A percentile compares a stretch with the other conserved stretches of the same genome.
These are phyloP conservation scores for Medicago ruthenica DNA, from an alignment of 306 rosid species.

Conservation along the genomic window DNA sequence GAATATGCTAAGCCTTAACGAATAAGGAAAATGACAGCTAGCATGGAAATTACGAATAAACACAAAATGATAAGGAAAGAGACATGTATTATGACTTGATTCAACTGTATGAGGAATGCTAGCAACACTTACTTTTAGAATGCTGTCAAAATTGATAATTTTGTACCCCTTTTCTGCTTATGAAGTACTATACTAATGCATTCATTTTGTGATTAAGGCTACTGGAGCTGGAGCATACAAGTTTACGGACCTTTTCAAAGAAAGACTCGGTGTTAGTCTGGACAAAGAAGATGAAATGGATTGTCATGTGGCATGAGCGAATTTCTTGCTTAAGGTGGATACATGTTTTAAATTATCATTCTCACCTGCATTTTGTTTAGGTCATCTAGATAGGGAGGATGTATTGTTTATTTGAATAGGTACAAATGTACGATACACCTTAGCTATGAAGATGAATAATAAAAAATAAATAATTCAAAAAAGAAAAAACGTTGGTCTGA, in stretches of 20 bases:
- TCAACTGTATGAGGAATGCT: too few species aligned
- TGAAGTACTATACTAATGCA: conserved; percentile 44
- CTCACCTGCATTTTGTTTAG: conserved; percentile 24
- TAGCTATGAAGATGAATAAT: conserved; percentile 20
- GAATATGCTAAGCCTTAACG: too few species aligned
- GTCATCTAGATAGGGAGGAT: conserved; percentile 9
- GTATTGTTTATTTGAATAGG: neutral
- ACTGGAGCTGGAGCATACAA: conserved; percentile 99
- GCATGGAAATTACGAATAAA: too few species aligned
- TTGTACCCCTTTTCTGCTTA: conserved; percentile 10
- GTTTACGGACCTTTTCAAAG: conserved; percentile 94
- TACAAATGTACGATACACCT: neutral
- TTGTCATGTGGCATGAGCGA: conserved; percentile 97
- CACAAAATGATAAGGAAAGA: too few species aligned
- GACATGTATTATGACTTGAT: too few species aligned
- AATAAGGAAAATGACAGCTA: too few species aligned
- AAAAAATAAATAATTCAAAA: conserved; percentile 20
- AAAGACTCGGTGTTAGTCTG: conserved; percentile 93
- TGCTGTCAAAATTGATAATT: conserved; percentile 1
- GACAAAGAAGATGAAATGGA: conserved; percentile 99
- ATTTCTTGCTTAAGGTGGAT: conserved; percentile 93
- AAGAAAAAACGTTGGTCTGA: conserved; percentile 14
- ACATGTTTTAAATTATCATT: conserved; percentile 36
- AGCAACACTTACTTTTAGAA: too few species aligned
- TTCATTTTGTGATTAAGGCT: conserved; percentile 69